Conservation (phyloP, 1,284 basidiomycete species). For the Anthracocystis walkeri region DNA sequence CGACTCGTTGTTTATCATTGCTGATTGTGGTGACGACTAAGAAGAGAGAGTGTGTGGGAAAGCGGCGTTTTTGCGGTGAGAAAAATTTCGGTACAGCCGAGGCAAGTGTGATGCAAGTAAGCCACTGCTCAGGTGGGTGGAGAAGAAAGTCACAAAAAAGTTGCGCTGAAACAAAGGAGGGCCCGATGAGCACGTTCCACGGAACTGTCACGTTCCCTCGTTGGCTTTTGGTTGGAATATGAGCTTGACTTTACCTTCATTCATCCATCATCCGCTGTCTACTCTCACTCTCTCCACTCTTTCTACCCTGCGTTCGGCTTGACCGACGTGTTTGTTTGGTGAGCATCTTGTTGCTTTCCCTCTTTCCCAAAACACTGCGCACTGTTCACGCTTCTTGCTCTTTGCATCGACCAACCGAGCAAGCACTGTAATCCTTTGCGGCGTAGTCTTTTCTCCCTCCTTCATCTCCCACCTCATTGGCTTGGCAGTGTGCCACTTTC, state of each 20-base stretch:
- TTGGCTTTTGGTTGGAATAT: background rate
- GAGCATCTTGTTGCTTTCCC: slow-evolving; percentile 7
- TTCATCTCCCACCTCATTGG: slow-evolving; percentile 2
- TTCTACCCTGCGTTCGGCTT: slow-evolving; percentile 1
- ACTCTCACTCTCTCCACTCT: slow-evolving; percentile 1
- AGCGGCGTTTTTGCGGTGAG: background rate
- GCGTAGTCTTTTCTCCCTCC: background rate
- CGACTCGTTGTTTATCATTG: too few relatives aligned
- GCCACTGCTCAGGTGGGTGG: slow-evolving; percentile 1
- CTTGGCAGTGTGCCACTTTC: background rate
- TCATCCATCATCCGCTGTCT: background rate
- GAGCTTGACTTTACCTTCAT: background rate
- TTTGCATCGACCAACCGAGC: background rate
- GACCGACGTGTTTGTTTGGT: slow-evolving; percentile 23
- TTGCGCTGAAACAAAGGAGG: background rate
- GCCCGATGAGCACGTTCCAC: slow-evolving; percentile 37
- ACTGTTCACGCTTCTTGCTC: background rate
- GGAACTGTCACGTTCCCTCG: slow-evolving; percentile 37
- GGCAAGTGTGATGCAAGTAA: background rate
- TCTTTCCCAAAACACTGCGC: slow-evolving; percentile 1
- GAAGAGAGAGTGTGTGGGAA: too few relatives aligned
- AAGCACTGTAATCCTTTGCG: background rate
- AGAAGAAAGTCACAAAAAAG: slow-evolving; percentile 9
- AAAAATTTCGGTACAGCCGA: background rate
- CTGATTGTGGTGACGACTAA: too few relatives aligned